Evolutionary conservation across 2,329 filamentous ascomycete species (phyloP), one percentile per base, ranked within the genome.

Genomic region (Colletotrichum scovillei): DNA sequence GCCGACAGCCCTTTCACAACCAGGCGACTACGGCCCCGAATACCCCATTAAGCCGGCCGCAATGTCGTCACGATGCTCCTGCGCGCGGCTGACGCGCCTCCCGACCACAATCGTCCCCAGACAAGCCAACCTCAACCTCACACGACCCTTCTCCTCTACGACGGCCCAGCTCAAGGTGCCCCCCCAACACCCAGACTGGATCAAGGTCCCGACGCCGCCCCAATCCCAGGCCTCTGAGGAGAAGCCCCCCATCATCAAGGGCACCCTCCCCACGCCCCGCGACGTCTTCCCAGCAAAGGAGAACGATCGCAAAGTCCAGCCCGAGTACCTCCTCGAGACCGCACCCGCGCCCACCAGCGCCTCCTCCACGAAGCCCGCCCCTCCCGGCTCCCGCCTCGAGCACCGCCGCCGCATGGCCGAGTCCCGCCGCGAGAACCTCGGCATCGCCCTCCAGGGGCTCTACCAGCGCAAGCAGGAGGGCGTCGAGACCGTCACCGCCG

Each of bases 161-260:
- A 67, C 75, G 65, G 52, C 76, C 53, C 74, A 78, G 74, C 80
- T 74, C 38, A 67, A 60, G 5, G 72, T 74, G 75, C 92, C 93
- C 22, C 96, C 97, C 62, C 94, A 98, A 81, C 97, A 95, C 46
- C 96, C 97, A 59, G 89, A 90, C 76, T 98, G 93, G 86, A 93
- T 98, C 84, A 91, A 94, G 76, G 87, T 98, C 68, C 96, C 95
- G 60, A 88, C 88, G 77, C 89, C 93, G 62, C 89, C 91, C n/a
- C 95, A 98, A 81, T 91, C 92, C 63, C 94, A 98, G 81, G 91
- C 92, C 63, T 88, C 90, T 38, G 86, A 89, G 76, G 80, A 80
- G 16, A 84, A 82, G 74, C 83, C 79, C 2, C 79, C 82, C 2
- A 82, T 83, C 11, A 82, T 95, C 42, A 95, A 95, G 81, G 97